These are phyloP conservation scores for Berberis thunbergii DNA, from an alignment of 164 flowering plant species.

Conservation along the genomic window DNA sequence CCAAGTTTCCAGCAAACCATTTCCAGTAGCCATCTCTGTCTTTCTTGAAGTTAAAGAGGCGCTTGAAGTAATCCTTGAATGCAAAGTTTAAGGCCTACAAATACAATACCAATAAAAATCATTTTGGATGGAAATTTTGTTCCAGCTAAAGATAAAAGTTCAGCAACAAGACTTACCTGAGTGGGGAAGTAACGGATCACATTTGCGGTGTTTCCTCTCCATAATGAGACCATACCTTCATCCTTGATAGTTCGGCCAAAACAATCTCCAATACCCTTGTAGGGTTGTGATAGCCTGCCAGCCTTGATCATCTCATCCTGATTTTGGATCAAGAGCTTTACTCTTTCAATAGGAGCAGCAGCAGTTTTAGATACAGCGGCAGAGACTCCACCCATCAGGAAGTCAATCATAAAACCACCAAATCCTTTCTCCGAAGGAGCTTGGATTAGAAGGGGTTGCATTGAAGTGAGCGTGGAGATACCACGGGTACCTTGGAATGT, in stretches of 20 bases:
- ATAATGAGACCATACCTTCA: conserved; percentile 1
- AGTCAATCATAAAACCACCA: not conserved
- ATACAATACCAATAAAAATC: no score
- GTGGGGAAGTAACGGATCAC: conserved; percentile 8
- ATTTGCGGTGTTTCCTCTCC: conserved; percentile 9
- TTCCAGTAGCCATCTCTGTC: conserved; percentile 10
- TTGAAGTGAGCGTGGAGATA: not conserved
- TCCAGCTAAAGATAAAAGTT: no score
- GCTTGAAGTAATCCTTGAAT: conserved; percentile 10
- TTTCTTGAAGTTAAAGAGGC: conserved; percentile 4
- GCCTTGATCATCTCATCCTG: conserved; percentile 9
- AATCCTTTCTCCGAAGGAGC: conserved; percentile 5
- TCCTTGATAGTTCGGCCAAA: conserved; percentile 7
- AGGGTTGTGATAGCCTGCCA: conserved; percentile 5
- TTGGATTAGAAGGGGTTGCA: not conserved
- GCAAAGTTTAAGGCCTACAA: conserved; percentile 1
- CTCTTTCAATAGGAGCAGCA: conserved; percentile 7
- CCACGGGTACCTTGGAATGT: not conserved
- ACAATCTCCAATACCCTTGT: conserved; percentile 5
- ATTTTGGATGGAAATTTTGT: no score
- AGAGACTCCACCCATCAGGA: conserved; percentile 7
- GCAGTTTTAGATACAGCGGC: conserved; percentile 7
- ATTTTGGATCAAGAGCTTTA: conserved; percentile 7
- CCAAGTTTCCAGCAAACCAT: conserved; percentile 10
- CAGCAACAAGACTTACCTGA: not conserved